These are phyloP conservation scores for Pseudozyma hubeiensis DNA, from an alignment of 1,284 basidiomycete species.

Conservation along the genomic window DNA sequence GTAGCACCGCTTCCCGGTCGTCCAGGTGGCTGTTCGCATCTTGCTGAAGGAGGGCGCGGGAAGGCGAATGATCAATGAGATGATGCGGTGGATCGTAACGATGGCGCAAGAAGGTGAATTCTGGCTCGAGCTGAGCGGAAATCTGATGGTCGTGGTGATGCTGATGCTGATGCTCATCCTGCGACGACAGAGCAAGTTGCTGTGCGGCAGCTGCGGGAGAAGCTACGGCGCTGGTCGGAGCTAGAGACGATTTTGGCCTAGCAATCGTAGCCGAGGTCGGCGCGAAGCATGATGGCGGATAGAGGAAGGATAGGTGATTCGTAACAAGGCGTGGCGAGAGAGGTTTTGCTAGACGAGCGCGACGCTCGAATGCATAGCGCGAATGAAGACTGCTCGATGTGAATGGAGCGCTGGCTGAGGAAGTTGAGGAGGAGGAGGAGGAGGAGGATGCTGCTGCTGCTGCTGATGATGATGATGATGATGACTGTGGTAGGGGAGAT, in stretches of 20 bases:
- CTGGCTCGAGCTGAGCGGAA: conserved; percentile 5
- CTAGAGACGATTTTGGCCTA: conserved; percentile 31
- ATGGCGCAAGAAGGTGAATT: conserved; percentile 31
- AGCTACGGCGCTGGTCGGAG: conserved; percentile 25
- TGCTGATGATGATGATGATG: conserved; percentile 2
- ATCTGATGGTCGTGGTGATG: conserved; percentile 10
- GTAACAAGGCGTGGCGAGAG: not conserved
- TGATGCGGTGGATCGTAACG: conserved; percentile 23
- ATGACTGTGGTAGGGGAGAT: conserved; percentile 2
- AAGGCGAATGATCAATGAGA: conserved; percentile 15
- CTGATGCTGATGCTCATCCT: conserved; percentile 18
- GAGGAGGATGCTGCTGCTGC: no score
- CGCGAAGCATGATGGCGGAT: conserved; percentile 39
- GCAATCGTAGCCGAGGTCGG: not conserved
- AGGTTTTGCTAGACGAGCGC: not conserved
- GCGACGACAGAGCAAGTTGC: conserved; percentile 9
- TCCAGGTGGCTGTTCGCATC: conserved; percentile 27
- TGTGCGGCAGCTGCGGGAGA: conserved; percentile 17
- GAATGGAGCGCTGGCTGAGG: not conserved
- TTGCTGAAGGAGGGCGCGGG: conserved; percentile 13
- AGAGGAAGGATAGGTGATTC: conserved; percentile 29
- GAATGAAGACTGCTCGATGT: not conserved
- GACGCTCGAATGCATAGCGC: not conserved
- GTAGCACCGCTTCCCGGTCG: conserved; percentile 1
- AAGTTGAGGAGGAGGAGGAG: not conserved